Percentiles rank a stretch among this genome's conserved stretches.
Conservation (phyloP, 1,284 basidiomycete species). For the Albatrellus sp. region DNA sequence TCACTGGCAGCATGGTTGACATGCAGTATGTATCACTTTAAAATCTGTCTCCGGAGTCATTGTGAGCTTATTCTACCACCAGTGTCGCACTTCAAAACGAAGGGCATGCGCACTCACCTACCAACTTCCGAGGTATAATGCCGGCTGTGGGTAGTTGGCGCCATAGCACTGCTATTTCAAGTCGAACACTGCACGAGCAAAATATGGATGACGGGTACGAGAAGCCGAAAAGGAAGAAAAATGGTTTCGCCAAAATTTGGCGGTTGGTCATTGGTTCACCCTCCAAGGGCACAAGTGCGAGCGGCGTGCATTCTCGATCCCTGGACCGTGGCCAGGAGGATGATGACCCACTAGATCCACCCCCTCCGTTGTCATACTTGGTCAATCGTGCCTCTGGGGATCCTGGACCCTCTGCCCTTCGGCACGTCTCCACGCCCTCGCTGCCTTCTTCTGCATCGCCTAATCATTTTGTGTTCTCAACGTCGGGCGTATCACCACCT, state of each 20-base stretch:
- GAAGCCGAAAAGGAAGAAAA: constrained; percentile 61
- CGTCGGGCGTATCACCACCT: constrained; percentile 50
- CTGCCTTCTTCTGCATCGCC: constrained; percentile 46
- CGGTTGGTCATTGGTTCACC: constrained; percentile 55
- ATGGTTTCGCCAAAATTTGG: constrained; percentile 76
- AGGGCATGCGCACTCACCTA: constrained; percentile 25
- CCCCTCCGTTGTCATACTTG: constrained; percentile 76
- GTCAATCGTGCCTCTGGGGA: constrained; percentile 54
- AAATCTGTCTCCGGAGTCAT: constrained; percentile 4
- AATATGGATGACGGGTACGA: constrained; percentile 21
- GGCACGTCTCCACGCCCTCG: constrained; percentile 59
- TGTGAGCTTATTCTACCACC: constrained; percentile 6
- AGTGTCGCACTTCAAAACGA: constrained; percentile 70
- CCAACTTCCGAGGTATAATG: constrained; percentile 22
- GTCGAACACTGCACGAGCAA: constrained; percentile 11
- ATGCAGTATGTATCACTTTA: constrained; percentile 67
- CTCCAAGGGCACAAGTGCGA: constrained; percentile 20
- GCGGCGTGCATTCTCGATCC: constrained; percentile 26
- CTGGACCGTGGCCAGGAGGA: constrained; percentile 40
- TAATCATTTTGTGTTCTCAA: constrained; percentile 35
- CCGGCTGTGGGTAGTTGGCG: constrained; percentile 11
- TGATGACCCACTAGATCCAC: constrained; percentile 67
- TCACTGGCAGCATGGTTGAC: constrained; percentile 79
- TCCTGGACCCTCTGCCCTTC: constrained; percentile 24
- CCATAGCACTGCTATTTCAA: constrained; percentile 2